Base-by-base conservation (phyloP, 345 rosid species). In the Noccaea caerulescens region DNA sequence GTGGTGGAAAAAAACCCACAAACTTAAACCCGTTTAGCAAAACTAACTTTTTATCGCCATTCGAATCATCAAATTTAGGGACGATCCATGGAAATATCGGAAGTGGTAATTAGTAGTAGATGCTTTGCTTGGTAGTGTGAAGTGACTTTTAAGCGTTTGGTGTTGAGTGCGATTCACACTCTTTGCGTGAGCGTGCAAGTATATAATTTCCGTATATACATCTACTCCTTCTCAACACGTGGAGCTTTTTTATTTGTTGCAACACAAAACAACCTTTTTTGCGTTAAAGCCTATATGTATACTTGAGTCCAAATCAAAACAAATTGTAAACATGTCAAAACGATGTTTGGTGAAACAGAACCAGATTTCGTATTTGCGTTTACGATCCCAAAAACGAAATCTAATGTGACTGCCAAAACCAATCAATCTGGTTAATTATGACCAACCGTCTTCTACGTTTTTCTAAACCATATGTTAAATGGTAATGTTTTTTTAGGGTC, bases 151-250 rank as follows among this genome's bases (percentile, higher is more conserved):
- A 54, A 63, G 38, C 71, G 71, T 56, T 72, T 64, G 65, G 71
- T 64, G 71, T 64, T 44, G 63, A 62, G 69, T 72, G 76, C 76
- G 64, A 72, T 72, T 56, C 77, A 72, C 65, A 65, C 65, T 72
- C 65, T 56, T 63, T 65, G 76, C 76, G 56, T 72, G 76, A 53
- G 56, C 63, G 76, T 72, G 69, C 76, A 63, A 54, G 69, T n/a
- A 44, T 53, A 14, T 53, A 42, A 63, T 72, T 62, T 42, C 56
- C 56, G n/a, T 45, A 43, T 52, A n/a, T 49, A 18, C 69, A 16
- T 38, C 42, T 49, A 49, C 57, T 59, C 32, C 20, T 49, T 59
- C 41, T 38, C 58, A 8, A 32, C 61, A 71, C 75, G 69, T 71
- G 61, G 7, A 27, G 4, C 4, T 33, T 64, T 18, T 6, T 34